Base-by-base conservation (phyloP, 192 early-diverging fungal genomes). In the Coemansia erecta region DNA sequence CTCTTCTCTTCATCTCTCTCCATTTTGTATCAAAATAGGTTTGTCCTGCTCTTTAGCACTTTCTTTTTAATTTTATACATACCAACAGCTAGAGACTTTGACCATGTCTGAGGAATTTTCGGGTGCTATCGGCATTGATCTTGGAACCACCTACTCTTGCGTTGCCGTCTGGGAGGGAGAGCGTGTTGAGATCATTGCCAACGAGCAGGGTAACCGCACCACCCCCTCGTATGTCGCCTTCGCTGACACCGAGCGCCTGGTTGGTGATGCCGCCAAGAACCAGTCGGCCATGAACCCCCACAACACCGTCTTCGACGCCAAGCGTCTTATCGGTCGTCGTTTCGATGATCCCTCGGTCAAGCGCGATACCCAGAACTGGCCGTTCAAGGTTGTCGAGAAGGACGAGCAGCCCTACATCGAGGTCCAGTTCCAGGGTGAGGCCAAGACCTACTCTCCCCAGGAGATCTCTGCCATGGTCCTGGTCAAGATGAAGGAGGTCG, bases 141-240 rank as follows among this genome's bases (percentile, higher is more conserved):
- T 97, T 74, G 95, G 95, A 69, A 97, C 95, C 63, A 98, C 92
- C 71, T 98, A 98, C 87, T 93, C 92, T 66, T 92, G 89, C 72
- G 89, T 92, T 64, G 90, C 83, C 83, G 88, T 90, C 14, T 83
- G 72, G 75, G 72, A 82, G 70, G 73, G 70, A 53, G 79, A 81
- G 63, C 83, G 83, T 26, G 81, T 81, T 45, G 88, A 90, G 77
- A 86, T 88, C 51, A 88, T 92, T 78, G 86, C 89, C 70, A 93
- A 92, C 83, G 89, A 92, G 80, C 89, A 92, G 80, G 91, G 90
- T 85, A 89, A 90, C 84, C 90, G 89, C 60, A 91, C 89, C 57
- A 92, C 90, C 46, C 90, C 90, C 61, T 93, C 91, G 57, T 90
- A 91, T 50, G 90, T 93, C 44, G 90, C 90, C 53, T 92, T 92